phyloP scores from a whole-genome alignment of 169 alveolate genomes.

The Eimeria sp. region DNA sequence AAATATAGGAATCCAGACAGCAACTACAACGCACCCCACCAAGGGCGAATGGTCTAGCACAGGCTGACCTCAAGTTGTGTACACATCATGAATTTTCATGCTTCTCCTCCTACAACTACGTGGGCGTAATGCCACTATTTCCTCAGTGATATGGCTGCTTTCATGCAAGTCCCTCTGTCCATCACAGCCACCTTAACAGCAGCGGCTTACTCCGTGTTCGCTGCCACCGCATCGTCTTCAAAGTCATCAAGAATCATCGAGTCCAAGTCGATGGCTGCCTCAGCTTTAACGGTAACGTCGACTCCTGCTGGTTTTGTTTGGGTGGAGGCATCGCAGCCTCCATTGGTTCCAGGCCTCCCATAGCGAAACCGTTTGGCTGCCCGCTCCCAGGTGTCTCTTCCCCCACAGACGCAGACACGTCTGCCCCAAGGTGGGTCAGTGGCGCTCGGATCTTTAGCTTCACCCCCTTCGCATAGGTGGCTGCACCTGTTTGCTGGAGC shows the following conservation, averaged over 20 bases:
- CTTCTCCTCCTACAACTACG: too few relatives aligned
- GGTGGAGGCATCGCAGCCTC: background rate
- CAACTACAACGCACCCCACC: background rate
- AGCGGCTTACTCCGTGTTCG: conserved; percentile 26
- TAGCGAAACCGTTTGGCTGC: conserved; percentile 31
- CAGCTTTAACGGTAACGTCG: background rate
- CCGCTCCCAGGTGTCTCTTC: conserved; percentile 22
- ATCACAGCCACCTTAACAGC: background rate
- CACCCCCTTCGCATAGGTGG: background rate
- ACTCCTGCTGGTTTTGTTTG: background rate
- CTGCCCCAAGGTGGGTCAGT: background rate
- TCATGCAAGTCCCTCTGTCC: too few relatives aligned
- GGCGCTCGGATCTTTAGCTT: background rate
- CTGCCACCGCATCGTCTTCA: conserved; percentile 28
- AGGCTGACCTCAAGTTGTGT: background rate
- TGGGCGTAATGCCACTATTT: too few relatives aligned
- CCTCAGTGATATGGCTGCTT: too few relatives aligned
- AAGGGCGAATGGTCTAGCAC: background rate
- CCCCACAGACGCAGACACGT: conserved; percentile 30
- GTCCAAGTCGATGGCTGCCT: conserved; percentile 12
- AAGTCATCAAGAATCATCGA: conserved; percentile 28
- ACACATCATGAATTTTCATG: too few relatives aligned
- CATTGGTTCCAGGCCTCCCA: background rate
- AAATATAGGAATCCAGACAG: background rate
- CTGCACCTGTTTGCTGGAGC: background rate